phyloP scores from a whole-genome alignment of 331 rosid genomes.

The Rhamnella rubrinervis region DNA sequence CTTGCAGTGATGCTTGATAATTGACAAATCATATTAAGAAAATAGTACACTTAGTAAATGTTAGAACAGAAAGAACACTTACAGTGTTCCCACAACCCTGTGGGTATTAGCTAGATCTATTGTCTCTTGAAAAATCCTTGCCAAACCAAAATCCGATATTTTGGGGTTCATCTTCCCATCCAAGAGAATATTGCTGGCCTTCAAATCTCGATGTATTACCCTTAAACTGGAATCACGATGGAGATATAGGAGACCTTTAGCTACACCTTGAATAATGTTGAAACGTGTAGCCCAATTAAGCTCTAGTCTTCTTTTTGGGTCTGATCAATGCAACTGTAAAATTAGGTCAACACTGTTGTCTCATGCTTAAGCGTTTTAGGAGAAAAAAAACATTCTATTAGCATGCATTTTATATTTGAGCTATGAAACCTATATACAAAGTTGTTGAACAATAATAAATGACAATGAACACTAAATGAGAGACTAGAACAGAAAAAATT shows the following conservation, averaged over 20 bases:
- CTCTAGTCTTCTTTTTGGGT: constrained; percentile 10
- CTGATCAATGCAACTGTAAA: constrained; percentile 1
- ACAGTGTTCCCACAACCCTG: constrained; percentile 35
- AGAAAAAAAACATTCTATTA: background rate
- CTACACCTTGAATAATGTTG: constrained; percentile 30
- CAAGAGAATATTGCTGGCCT: constrained; percentile 34
- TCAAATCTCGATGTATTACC: constrained; percentile 38
- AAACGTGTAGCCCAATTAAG: constrained; percentile 29
- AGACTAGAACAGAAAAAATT: no score
- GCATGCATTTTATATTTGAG: no score
- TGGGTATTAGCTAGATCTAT: constrained; percentile 19
- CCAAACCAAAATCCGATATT: constrained; percentile 25
- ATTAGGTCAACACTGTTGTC: background rate
- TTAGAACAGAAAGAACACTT: background rate
- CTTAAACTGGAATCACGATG: constrained; percentile 30
- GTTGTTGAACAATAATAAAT: no score
- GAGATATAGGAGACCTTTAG: constrained; percentile 37
- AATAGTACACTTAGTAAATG: no score
- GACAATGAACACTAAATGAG: no score
- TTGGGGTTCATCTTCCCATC: constrained; percentile 26
- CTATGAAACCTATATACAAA: no score
- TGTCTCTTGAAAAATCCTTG: constrained; percentile 18
- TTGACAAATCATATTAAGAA: no score
- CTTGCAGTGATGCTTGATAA: background rate
- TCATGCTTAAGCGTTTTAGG: background rate